Evolutionary conservation across 305 asterid genomes (phyloP).

Genomic region (Fraxinus xanthoxyloides): DNA sequence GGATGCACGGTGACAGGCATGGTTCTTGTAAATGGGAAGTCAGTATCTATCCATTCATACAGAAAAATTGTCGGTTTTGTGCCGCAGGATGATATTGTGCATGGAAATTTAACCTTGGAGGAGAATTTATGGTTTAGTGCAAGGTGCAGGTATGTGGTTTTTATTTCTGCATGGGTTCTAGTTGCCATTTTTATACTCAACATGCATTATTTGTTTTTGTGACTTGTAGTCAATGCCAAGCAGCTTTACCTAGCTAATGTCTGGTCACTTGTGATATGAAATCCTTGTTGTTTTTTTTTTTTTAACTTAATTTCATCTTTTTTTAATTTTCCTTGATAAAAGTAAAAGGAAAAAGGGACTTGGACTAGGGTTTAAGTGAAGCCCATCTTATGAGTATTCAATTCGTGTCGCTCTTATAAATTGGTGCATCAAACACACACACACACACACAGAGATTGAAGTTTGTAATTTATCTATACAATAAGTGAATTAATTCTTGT

Average conservation of each 20-base stretch:
- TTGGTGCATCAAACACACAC: neutral
- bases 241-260: neutral
- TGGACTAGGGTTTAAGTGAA: too few species aligned
- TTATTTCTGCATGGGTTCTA: neutral
- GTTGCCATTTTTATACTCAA: neutral
- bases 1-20: constrained; percentile 76
- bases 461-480: neutral
- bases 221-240: neutral
- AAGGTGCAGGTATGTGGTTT: constrained; percentile 72
- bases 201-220: neutral
- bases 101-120: constrained; percentile 93
- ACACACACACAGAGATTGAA: too few species aligned
- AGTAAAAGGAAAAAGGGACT: neutral
- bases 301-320: neutral
- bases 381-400: too few species aligned
- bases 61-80: constrained; percentile 84
- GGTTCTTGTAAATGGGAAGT: constrained; percentile 68
- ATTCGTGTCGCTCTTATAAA: neutral
- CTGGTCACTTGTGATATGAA: neutral
- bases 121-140: constrained; percentile 98
- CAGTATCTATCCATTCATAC: constrained; percentile 73
- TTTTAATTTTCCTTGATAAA: neutral
- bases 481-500: neutral
- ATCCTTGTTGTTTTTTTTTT: neutral
- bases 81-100: constrained; percentile 97